These are phyloP conservation scores for Cystobasidium sp. DNA, from an alignment of 1,284 basidiomycete species.

Conservation along the genomic window DNA sequence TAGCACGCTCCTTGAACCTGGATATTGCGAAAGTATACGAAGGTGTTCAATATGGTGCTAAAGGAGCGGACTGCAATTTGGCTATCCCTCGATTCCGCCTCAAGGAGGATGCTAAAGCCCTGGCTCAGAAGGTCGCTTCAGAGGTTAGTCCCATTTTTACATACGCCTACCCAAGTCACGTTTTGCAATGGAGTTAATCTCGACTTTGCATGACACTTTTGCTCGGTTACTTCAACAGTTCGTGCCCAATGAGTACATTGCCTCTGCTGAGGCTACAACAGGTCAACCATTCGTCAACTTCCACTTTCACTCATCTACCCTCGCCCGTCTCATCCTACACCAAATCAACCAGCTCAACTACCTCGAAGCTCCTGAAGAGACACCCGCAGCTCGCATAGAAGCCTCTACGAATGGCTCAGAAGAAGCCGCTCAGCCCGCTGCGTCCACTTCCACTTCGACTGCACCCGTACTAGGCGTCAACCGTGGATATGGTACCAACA, in stretches of 20 bases:
- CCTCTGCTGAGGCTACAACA: conserved; percentile 70
- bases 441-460: conserved; percentile 49
- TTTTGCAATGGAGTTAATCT: conserved; percentile 5
- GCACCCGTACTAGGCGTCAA: conserved; percentile 74
- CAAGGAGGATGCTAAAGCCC: conserved; percentile 78
- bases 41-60: conserved; percentile 88
- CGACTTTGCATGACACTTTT: neutral
- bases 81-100: conserved; percentile 89
- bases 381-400: conserved; percentile 7
- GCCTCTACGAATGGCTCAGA: conserved; percentile 46
- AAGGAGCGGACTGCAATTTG: conserved; percentile 85
- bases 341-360: conserved; percentile 80
- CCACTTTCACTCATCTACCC: conserved; percentile 70
- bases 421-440: conserved; percentile 46
- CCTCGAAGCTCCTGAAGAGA: conserved; percentile 43
- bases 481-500: conserved; percentile 60
- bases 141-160: conserved; percentile 62
- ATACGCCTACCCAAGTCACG: conserved; percentile 7
- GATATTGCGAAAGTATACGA: conserved; percentile 75
- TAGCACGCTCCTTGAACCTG: conserved; percentile 73
- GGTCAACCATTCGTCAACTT: conserved; percentile 75
- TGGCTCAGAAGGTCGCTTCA: conserved; percentile 73
- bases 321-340: conserved; percentile 75
- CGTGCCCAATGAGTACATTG: conserved; percentile 62
- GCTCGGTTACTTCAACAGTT: conserved; percentile 58